Evolutionary conservation across 108 stramenopile species (phyloP).

Genomic region (Skeletonema grethae): DNA sequence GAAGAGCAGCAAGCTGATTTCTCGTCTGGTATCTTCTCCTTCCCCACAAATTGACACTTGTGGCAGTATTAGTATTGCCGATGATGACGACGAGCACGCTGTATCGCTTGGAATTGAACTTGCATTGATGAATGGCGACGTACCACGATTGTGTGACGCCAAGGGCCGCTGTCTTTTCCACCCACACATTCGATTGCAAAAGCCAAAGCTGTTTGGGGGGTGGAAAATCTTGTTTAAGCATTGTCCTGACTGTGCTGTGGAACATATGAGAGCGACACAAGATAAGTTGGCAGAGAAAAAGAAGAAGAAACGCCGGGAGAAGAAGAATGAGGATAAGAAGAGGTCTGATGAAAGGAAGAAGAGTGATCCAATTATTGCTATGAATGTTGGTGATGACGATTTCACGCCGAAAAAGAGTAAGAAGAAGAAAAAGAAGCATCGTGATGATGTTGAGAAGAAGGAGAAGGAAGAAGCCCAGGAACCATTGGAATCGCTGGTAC

Average conservation of each 20-base stretch:
- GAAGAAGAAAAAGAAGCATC: slow-evolving; percentile 16
- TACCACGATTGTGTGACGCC: slow-evolving; percentile 34
- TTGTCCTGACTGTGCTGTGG: slow-evolving; percentile 48
- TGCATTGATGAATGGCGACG: slow-evolving; percentile 15
- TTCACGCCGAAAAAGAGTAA: neutral
- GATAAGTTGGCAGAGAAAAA: slow-evolving; percentile 25
- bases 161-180: slow-evolving; percentile 36
- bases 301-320: slow-evolving; percentile 12
- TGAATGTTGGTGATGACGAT: slow-evolving; percentile 21
- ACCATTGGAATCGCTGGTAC: neutral
- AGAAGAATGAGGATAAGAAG: neutral
- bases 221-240: slow-evolving; percentile 44
- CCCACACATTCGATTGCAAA: slow-evolving; percentile 41
- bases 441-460: slow-evolving; percentile 2
- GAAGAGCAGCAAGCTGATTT: neutral
- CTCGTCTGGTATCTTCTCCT: neutral
- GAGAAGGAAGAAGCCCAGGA: slow-evolving; percentile 12
- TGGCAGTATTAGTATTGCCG: neutral
- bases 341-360: slow-evolving; percentile 8
- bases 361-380: slow-evolving; percentile 21
- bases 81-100: slow-evolving; percentile 5
- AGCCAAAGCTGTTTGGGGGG: slow-evolving; percentile 42
- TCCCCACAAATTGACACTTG: neutral
- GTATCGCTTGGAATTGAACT: slow-evolving; percentile 18
- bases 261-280: slow-evolving; percentile 43